Evolutionary conservation across 805 yeast genomes (phyloP), one percentile per base, ranked within the genome.

Genomic region (Cyberlindnera saturnus): DNA sequence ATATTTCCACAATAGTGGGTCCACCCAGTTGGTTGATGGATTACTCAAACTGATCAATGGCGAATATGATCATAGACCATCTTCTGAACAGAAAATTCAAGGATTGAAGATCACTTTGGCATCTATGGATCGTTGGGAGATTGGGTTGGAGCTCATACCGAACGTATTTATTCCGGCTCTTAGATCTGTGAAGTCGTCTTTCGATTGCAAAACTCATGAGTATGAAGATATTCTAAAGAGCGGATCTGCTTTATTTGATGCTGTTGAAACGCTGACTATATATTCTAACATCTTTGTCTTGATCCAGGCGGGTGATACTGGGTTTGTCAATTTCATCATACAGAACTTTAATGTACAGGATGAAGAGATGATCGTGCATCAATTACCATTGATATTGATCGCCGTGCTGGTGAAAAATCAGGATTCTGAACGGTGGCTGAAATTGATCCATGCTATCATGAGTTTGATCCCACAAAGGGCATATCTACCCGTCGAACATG

Each of bases 111-210:
- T 91, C 6, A 73, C 87, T 2, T 65, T 82, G 4, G 78, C 93
- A 1, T 70, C 90, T 4, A 77, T 90, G 81, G 98, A 93, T 57
- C 77, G 88, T 48, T 93, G 98, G 98, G 99, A 93, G 62, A 81
- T 93, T 34, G 95, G 96, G 11, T 78, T 81, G 10, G 60, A 74
- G 13, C 67, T 91, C 1, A 79, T 89, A 1, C 95, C 96, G 0
- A 63, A 67, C 20, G 61, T 90, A 7, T 75, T 93, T 36, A 63
- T 77, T 1, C 91, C 95, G 0, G 67, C 86, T 3, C 61, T 93
- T 39, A 51, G 63, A 41, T 67, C 78, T 4, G 72, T 82, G 3
- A 68, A 67, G 36, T 44, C 56, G 14, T 62, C 54, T 43, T 56
- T 20, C 15, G 45, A 50, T 36, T 56, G 49, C 34, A 57, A 49